These are phyloP conservation scores for Ammopiptanthus mongolicus DNA, from an alignment of 306 rosid species.

Conservation along the genomic window DNA sequence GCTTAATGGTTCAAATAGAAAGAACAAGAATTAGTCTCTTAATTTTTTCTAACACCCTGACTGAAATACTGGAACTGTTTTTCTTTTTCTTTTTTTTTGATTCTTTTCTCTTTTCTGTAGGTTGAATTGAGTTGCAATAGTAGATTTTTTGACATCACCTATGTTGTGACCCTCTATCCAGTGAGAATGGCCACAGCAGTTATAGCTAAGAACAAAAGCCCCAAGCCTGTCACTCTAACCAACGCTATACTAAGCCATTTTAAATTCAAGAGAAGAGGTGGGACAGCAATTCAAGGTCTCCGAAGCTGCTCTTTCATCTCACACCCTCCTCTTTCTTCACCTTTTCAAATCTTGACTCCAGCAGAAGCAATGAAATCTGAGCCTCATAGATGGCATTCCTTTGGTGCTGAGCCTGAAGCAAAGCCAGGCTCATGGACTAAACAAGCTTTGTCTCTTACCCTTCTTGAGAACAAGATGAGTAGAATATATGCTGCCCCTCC, in stretches of 20 bases:
- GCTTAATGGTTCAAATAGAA: too few species aligned
- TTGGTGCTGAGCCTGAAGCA: conserved; percentile 47
- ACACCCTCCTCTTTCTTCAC: conserved; percentile 70
- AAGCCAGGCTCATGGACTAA: conserved; percentile 68
- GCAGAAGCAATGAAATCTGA: conserved; percentile 62
- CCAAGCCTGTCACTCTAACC: conserved; percentile 49
- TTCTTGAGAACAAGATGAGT: conserved; percentile 76
- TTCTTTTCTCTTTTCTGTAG: conserved; percentile 11
- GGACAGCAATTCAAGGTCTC: conserved; percentile 81
- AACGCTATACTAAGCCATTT: conserved; percentile 82
- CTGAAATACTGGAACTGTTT: neutral
- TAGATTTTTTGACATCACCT: conserved; percentile 55
- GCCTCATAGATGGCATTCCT: conserved; percentile 48
- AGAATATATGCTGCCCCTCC: conserved; percentile 89
- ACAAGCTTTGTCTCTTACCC: conserved; percentile 67
- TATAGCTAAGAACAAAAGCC: conserved; percentile 59
- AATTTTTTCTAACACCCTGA: too few species aligned
- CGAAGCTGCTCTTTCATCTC: conserved; percentile 56
- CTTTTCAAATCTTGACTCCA: conserved; percentile 69
- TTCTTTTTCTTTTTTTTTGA: neutral
- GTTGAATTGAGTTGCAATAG: conserved; percentile 42
- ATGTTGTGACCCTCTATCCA: conserved; percentile 75
- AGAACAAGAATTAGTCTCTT: too few species aligned
- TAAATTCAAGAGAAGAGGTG: conserved; percentile 59
- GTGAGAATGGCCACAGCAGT: conserved; percentile 90